Percentiles rank a stretch among this genome's conserved stretches.
Conservation (phyloP, 164 flowering plant species). For the Vitis vinifera region ASM3070453v1 NC_081808.1:15839001-15839500, state of each 20-base stretch:
- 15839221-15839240: background rate
- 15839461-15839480: no score
- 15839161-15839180: background rate
- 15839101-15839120: slow-evolving; percentile 95
- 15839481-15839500: no score
- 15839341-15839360: no score
- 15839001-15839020: no score
- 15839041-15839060: slow-evolving; percentile 15
- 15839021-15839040: background rate
- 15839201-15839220: background rate
- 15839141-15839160: background rate
- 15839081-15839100: slow-evolving; percentile 95
- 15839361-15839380: no score
- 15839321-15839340: background rate
- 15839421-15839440: no score
- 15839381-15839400: no score
- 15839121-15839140: slow-evolving; percentile 98
- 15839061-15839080: slow-evolving; percentile 95
- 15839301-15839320: background rate
- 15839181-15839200: background rate
- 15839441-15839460: no score
- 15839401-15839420: no score
- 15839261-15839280: no score
- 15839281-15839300: background rate
- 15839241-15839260: no score